Conservation (phyloP, 441 rosid genomes). For the Gossypium davidsonii region DNA sequence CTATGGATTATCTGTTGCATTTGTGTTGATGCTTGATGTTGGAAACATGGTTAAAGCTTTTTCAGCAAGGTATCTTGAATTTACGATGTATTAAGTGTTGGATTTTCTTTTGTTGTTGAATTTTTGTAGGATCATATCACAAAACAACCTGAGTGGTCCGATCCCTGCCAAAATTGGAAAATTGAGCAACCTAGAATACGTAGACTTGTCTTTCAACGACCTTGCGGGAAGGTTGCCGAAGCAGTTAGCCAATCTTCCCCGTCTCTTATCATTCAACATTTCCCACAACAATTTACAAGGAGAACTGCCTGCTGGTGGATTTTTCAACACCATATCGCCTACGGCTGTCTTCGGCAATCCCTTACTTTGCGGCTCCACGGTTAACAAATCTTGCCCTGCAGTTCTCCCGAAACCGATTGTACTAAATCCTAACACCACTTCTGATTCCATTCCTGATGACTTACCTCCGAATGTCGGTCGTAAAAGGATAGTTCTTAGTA, state of each 20-base stretch:
- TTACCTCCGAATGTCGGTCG: slow-evolving; percentile 34
- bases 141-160: slow-evolving; percentile 42
- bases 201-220: slow-evolving; percentile 50
- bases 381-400: slow-evolving; percentile 54
- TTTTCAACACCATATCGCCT: slow-evolving; percentile 55
- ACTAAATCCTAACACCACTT: slow-evolving; percentile 57
- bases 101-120: slow-evolving; percentile 3
- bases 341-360: slow-evolving; percentile 52
- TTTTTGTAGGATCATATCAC: slow-evolving; percentile 41
- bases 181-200: slow-evolving; percentile 40
- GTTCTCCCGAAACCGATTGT: slow-evolving; percentile 69
- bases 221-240: slow-evolving; percentile 50
- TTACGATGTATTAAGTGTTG: neutral
- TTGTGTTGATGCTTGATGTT: neutral
- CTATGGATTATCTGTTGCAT: neutral
- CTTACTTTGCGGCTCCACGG: slow-evolving; percentile 57
- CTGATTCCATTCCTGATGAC: slow-evolving; percentile 34
- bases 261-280: slow-evolving; percentile 50
- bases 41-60: neutral
- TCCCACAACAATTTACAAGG: slow-evolving; percentile 60
- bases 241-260: slow-evolving; percentile 56
- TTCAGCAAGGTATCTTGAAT: neutral
- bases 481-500: slow-evolving; percentile 61
- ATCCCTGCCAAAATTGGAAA: slow-evolving; percentile 44
- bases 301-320: slow-evolving; percentile 57